phyloP scores from a whole-genome alignment of 495 filamentous ascomycete species.

The Immersiella caudata region DNA sequence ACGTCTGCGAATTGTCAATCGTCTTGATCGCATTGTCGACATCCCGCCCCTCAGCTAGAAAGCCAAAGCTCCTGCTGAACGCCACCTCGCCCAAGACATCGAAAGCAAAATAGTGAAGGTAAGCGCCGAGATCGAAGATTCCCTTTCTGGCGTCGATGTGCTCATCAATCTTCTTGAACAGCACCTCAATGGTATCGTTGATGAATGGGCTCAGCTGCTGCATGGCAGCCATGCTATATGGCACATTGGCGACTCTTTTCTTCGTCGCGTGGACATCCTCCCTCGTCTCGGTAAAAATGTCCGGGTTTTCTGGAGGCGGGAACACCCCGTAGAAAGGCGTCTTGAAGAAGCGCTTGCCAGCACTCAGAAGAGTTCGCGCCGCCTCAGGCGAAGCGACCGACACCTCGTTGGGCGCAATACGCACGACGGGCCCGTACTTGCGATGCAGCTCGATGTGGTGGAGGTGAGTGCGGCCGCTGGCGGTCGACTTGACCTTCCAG shows the following conservation, averaged over 20 bases:
- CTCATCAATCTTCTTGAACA: constrained; percentile 45
- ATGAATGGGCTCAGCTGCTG: constrained; percentile 51
- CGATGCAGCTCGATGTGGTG: constrained; percentile 52
- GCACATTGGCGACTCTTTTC: constrained; percentile 58
- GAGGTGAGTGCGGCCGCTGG: constrained; percentile 45
- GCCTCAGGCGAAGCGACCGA: constrained; percentile 55
- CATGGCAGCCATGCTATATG: constrained; percentile 59
- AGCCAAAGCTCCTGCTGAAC: constrained; percentile 66
- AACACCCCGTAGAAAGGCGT: constrained; percentile 59
- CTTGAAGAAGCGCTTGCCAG: constrained; percentile 59
- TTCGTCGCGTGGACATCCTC: constrained; percentile 58
- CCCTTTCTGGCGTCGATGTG: constrained; percentile 23
- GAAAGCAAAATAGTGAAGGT: constrained; percentile 59
- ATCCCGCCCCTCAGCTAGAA: constrained; percentile 60
- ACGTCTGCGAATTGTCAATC: constrained; percentile 57
- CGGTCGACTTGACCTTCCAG: constrained; percentile 48
- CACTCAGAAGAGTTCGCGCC: constrained; percentile 50
- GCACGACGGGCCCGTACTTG: constrained; percentile 59
- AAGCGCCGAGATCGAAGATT: constrained; percentile 53
- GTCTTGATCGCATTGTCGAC: constrained; percentile 58
- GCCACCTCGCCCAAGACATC: constrained; percentile 65
- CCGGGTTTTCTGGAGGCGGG: constrained; percentile 60
- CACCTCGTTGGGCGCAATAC: constrained; percentile 59
- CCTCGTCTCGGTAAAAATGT: constrained; percentile 59
- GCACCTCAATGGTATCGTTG: constrained; percentile 50